Percentiles rank a stretch among this genome's conserved stretches.
These are phyloP conservation scores for Przewalskia tangutica DNA, from an alignment of 257 asterid genomes.

Conservation along the genomic window DNA sequence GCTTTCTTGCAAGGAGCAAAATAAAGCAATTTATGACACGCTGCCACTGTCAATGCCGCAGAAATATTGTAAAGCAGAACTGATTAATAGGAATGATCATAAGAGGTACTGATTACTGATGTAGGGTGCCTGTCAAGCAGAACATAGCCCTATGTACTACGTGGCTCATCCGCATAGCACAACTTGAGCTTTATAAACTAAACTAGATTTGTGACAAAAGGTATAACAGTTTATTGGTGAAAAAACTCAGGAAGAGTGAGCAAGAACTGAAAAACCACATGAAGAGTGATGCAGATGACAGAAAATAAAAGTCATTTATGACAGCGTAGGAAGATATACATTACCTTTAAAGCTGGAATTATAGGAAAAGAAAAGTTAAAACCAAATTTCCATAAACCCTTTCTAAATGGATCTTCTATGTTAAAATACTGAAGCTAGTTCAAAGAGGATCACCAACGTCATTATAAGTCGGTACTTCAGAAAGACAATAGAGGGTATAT, in stretches of 20 bases:
- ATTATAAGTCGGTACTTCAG: neutral
- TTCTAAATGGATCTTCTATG: neutral
- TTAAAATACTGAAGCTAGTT: neutral
- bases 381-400: neutral
- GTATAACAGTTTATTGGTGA: neutral
- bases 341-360: neutral
- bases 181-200: neutral
- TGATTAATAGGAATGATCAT: no score
- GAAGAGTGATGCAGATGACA: neutral
- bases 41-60: neutral
- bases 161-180: no score
- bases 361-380: neutral
- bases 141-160: no score
- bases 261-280: neutral
- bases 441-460: neutral
- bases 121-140: no score
- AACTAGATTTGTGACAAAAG: neutral
- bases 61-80: neutral
- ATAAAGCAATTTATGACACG: neutral
- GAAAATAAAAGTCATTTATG: neutral
- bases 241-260: neutral
- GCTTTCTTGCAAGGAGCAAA: neutral
- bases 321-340: neutral
- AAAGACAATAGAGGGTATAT: neutral
- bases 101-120: no score